Conservation (phyloP, 2,329 filamentous ascomycete genomes). For the Nothopassalora personata region DNA sequence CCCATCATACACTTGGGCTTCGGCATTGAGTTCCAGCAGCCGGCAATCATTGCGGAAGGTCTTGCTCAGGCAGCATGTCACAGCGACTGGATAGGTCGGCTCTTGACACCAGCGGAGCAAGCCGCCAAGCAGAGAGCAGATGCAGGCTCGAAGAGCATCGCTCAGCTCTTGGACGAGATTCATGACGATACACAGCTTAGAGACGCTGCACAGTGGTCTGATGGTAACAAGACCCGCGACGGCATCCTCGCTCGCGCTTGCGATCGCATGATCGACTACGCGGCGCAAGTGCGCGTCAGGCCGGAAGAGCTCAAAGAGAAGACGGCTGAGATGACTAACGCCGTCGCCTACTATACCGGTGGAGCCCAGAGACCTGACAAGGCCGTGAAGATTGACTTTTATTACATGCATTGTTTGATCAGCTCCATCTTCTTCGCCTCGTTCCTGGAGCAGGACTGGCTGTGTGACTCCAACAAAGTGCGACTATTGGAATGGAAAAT, state of each 20-base stretch:
- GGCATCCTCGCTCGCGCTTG: slow-evolving; percentile 60
- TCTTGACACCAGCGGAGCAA: slow-evolving; percentile 53
- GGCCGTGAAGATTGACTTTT: slow-evolving; percentile 74
- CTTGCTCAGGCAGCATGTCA: slow-evolving; percentile 74
- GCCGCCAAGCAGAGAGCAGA: slow-evolving; percentile 34
- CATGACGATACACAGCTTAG: slow-evolving; percentile 53
- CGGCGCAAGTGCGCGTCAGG: slow-evolving; percentile 48
- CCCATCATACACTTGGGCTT: slow-evolving; percentile 79
- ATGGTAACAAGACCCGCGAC: slow-evolving; percentile 62
- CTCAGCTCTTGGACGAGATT: slow-evolving; percentile 59
- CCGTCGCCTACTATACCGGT: slow-evolving; percentile 53
- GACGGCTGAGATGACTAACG: slow-evolving; percentile 66
- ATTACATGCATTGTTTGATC: slow-evolving; percentile 66
- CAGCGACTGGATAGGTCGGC: slow-evolving; percentile 48
- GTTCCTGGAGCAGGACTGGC: slow-evolving; percentile 58
- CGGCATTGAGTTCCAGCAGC: slow-evolving; percentile 75
- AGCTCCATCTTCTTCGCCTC: slow-evolving; percentile 65
- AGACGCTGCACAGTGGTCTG: slow-evolving; percentile 45
- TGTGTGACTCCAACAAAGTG: slow-evolving; percentile 56
- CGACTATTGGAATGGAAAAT: slow-evolving; percentile 79
- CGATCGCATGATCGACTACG: slow-evolving; percentile 58
- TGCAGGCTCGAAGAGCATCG: slow-evolving; percentile 39
- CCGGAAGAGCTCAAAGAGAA: slow-evolving; percentile 54
- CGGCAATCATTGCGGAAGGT: slow-evolving; percentile 72
- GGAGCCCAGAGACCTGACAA: slow-evolving; percentile 62